Conservation (phyloP, 768 basidiomycete species). For the Boletus tomentosulus region DNA sequence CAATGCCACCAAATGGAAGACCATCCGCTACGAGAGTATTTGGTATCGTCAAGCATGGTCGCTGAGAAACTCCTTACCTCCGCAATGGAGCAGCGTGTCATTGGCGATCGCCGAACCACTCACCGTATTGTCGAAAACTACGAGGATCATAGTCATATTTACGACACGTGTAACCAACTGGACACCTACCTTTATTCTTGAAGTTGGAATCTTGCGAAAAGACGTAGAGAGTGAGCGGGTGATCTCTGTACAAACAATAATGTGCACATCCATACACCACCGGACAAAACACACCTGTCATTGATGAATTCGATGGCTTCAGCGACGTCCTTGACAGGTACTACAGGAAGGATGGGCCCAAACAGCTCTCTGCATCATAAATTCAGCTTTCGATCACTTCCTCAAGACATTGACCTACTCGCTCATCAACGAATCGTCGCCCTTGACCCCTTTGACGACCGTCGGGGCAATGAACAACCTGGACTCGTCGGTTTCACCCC, state of each 20-base stretch:
- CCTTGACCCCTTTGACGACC: conserved; percentile 56
- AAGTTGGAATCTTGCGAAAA: conserved; percentile 59
- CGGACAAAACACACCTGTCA: conserved; percentile 37
- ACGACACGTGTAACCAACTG: neutral
- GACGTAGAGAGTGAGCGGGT: conserved; percentile 74
- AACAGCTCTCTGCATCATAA: conserved; percentile 63
- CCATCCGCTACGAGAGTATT: conserved; percentile 41
- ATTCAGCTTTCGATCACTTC: neutral
- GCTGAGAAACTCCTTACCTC: conserved; percentile 35
- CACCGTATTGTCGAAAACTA: conserved; percentile 66
- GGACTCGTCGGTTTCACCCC: conserved; percentile 58
- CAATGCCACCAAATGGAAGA: conserved; percentile 72
- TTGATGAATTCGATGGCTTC: conserved; percentile 70
- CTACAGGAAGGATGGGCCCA: conserved; percentile 74
- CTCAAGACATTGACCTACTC: conserved; percentile 45
- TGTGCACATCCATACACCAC: neutral
- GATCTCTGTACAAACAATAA: conserved; percentile 43
- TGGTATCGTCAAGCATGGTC: neutral
- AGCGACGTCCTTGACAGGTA: conserved; percentile 67
- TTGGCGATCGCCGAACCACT: conserved; percentile 71
- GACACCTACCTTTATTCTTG: conserved; percentile 55
- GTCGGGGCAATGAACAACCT: conserved; percentile 68
- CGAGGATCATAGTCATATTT: neutral
- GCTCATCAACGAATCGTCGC: conserved; percentile 69
- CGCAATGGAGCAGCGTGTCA: conserved; percentile 61